Evolutionary conservation across 306 rosid genomes (phyloP).

Genomic region (Gastrolobium bilobum): DNA sequence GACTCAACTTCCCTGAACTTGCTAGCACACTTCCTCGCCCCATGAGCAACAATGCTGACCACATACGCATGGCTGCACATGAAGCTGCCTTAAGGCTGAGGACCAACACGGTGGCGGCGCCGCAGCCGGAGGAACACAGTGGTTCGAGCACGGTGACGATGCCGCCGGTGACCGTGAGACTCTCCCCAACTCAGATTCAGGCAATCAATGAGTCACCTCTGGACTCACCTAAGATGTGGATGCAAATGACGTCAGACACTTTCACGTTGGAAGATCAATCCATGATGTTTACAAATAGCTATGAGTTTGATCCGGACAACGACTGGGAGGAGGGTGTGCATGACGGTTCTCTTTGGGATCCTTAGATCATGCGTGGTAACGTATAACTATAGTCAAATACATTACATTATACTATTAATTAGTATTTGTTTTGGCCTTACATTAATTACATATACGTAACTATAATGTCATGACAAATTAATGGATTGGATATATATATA

Average conservation of each 20-base stretch:
- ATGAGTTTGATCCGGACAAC: conserved; percentile 48
- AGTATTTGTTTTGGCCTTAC: neutral
- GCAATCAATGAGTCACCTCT: conserved; percentile 67
- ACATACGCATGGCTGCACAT: conserved; percentile 87
- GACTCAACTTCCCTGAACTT: conserved; percentile 80
- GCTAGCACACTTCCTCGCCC: conserved; percentile 73
- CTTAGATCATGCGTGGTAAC: conserved; percentile 45
- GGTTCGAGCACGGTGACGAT: neutral
- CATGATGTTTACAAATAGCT: conserved; percentile 49
- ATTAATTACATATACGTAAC: neutral
- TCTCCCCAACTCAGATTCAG: conserved; percentile 63
- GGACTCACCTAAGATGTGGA: conserved; percentile 64
- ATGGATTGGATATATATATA: neutral
- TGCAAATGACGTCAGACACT: conserved; percentile 55
- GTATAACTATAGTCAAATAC: neutral
- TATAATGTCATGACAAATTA: neutral
- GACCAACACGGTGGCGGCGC: neutral
- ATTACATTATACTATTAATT: neutral
- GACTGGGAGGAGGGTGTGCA: conserved; percentile 57
- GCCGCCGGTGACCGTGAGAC: conserved; percentile 58
- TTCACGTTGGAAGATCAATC: conserved; percentile 55
- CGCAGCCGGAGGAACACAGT: neutral
- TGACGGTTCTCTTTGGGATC: conserved; percentile 62
- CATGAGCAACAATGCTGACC: conserved; percentile 62
- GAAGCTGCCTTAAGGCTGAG: conserved; percentile 74